Evolutionary conservation across 352 stramenopile genomes (phyloP), one percentile per base, ranked within the genome.

Genomic region (Globisporangium sylvaticum): DNA sequence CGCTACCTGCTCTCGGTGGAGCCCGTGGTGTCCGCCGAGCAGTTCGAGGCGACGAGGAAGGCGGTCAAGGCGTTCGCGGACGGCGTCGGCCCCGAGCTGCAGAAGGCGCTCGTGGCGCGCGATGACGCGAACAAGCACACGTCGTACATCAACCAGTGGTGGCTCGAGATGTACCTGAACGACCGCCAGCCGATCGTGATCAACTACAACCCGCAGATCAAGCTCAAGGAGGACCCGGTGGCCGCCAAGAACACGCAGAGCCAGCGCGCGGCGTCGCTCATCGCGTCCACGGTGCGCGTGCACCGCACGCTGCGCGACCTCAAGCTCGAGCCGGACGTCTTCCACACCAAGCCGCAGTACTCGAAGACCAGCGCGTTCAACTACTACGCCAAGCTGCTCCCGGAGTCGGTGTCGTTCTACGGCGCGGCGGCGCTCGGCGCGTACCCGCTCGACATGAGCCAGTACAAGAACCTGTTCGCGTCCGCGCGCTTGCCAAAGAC

Each of bases 81-180:
- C 12, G 79, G 83, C 54, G 76, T 83, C 18, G 88, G 88, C 1
- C 78, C 81, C 6, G 64, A 87, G 24, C 77, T 97, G 22, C 90
- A 97, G 53, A 73, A 74, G 12, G 85, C 87, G 64, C 76, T 97
- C 37, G 68, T 96, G 24, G 84, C 75, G 6, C 78, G 85, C 27
- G 90, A 97, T 71, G 81, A 86, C 5, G 79, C 79, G 46, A 83
- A 97, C 73, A 80, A 77, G 65, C 81, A 96, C 76, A 96, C 91
- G 74, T 95, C 84, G 67, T 97, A 97, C 74, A 97, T 96, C 71
- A 96, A 96, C 78, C 80, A 95, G 66, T 96, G 90, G 88, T 97
- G 91, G 91, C 88, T 94, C 32, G 90, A 97, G 62, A 97, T 97
- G 91, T 97, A 97, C 76, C 68, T 97, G 48, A 81, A 60, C 22